These are phyloP conservation scores for Cercospora zeae-maydis DNA, from an alignment of 2,329 filamentous ascomycete species.

Conservation along the genomic window DNA sequence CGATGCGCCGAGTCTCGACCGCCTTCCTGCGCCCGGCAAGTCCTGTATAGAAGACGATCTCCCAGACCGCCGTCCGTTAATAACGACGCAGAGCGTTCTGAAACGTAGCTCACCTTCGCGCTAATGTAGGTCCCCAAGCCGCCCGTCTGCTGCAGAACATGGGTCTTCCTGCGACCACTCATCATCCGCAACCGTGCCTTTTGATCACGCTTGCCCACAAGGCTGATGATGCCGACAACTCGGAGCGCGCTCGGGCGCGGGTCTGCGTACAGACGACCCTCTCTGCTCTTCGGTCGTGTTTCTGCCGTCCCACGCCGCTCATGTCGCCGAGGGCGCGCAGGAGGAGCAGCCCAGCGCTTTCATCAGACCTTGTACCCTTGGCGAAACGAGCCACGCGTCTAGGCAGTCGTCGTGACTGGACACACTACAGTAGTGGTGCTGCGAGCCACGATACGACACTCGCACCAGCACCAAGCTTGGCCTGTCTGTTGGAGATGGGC, in stretches of 20 bases:
- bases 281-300: background rate
- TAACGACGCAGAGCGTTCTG: background rate
- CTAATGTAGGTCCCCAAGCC: background rate
- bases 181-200: background rate
- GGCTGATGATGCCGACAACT: background rate
- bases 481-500: background rate
- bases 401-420: background rate
- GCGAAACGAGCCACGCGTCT: background rate
- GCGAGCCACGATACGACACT: background rate
- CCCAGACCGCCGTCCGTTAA: background rate
- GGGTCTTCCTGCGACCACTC: conserved; percentile 4
- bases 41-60: background rate
- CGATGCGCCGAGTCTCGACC: too few relatives aligned
- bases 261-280: background rate
- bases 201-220: background rate
- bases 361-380: background rate
- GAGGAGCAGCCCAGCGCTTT: background rate
- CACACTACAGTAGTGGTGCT: background rate
- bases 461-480: too few relatives aligned
- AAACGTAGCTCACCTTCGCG: background rate
- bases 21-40: too few relatives aligned
- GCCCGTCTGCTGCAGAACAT: background rate
- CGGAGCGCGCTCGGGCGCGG: background rate
- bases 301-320: background rate
- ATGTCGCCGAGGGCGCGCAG: background rate